A percentile compares a stretch with the other conserved stretches of the same genome.
Conservation (phyloP, 2,329 filamentous ascomycete species). For the Ophiostoma populinum region DNA sequence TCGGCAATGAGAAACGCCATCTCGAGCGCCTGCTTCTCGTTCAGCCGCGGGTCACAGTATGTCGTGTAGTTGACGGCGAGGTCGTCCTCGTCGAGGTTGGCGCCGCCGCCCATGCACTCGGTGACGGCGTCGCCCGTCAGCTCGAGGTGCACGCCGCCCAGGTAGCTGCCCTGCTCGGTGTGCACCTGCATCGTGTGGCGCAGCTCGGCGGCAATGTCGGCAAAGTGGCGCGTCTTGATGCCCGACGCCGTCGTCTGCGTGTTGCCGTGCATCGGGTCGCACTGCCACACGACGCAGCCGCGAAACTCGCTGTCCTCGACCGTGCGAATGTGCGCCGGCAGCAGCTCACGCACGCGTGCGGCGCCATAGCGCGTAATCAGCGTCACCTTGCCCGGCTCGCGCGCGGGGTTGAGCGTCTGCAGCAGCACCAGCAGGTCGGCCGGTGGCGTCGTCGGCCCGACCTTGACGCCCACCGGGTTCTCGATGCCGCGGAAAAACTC, state of each 20-base stretch:
- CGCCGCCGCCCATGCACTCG: constrained; percentile 84
- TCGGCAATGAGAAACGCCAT: constrained; percentile 85
- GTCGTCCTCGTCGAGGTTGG: constrained; percentile 74
- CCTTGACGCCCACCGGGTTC: constrained; percentile 93
- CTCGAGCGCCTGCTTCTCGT: constrained; percentile 95
- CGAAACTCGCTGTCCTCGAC: constrained; percentile 62
- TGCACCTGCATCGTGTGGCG: constrained; percentile 72
- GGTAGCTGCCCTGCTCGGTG: constrained; percentile 63
- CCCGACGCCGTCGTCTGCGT: constrained; percentile 52
- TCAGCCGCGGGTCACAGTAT: constrained; percentile 87
- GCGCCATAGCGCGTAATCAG: constrained; percentile 92
- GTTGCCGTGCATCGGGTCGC: constrained; percentile 95
- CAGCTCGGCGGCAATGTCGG: constrained; percentile 76
- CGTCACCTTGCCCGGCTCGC: constrained; percentile 83
- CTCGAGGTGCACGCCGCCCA: constrained; percentile 89
- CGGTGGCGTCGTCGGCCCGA: constrained; percentile 68
- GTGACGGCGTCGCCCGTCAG: constrained; percentile 92
- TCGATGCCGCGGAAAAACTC: constrained; percentile 95
- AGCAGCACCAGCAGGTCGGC: constrained; percentile 65
- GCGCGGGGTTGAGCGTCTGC: constrained; percentile 64
- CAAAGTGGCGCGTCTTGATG: constrained; percentile 85
- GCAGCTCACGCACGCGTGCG: constrained; percentile 52
- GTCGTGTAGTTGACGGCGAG: constrained; percentile 82
- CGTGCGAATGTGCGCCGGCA: constrained; percentile 74
- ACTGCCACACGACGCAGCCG: constrained; percentile 73